phyloP scores from a whole-genome alignment of 768 basidiomycete genomes.

The Hirschioporus abietinus region DNA sequence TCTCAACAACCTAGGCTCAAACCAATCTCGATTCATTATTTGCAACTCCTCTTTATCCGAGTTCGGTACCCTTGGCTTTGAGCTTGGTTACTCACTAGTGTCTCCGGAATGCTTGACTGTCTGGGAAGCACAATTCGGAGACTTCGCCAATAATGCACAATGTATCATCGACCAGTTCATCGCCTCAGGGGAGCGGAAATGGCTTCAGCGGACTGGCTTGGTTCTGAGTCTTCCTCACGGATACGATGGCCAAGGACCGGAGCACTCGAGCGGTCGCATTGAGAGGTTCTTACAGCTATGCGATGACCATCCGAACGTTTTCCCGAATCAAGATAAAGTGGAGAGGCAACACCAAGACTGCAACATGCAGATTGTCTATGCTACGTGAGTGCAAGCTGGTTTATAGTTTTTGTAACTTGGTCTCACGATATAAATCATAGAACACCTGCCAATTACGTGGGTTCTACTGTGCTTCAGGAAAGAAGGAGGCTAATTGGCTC shows the following conservation, averaged over 20 bases:
- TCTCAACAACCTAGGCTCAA: slow-evolving; percentile 79
- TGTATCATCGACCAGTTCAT: slow-evolving; percentile 99
- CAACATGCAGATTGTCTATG: slow-evolving; percentile 99
- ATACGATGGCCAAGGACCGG: slow-evolving; percentile 97
- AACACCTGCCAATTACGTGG: slow-evolving; percentile 90
- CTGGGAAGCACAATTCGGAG: slow-evolving; percentile 99
- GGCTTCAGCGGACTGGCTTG: slow-evolving; percentile 90
- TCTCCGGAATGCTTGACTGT: slow-evolving; percentile 89
- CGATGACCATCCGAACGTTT: slow-evolving; percentile 91
- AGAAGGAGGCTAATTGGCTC: not conserved
- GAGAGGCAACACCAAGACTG: slow-evolving; percentile 98
- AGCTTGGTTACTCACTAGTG: slow-evolving; percentile 97
- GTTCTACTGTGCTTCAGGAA: slow-evolving; percentile 14
- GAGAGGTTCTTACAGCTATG: slow-evolving; percentile 98
- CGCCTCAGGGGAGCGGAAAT: slow-evolving; percentile 94
- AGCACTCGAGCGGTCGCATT: slow-evolving; percentile 93
- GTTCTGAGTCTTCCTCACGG: slow-evolving; percentile 91
- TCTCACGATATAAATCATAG: slow-evolving; percentile 28
- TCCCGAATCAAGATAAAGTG: slow-evolving; percentile 83
- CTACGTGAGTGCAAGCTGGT: slow-evolving; percentile 56
- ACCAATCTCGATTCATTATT: slow-evolving; percentile 89
- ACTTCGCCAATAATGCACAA: slow-evolving; percentile 97
- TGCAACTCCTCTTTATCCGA: slow-evolving; percentile 98
- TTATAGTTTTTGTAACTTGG: not conserved
- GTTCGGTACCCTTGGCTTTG: slow-evolving; percentile 91